These are phyloP conservation scores for Diplosphaera chodatii DNA, from an alignment of 139 green algal genomes.

Conservation along the genomic window DNA sequence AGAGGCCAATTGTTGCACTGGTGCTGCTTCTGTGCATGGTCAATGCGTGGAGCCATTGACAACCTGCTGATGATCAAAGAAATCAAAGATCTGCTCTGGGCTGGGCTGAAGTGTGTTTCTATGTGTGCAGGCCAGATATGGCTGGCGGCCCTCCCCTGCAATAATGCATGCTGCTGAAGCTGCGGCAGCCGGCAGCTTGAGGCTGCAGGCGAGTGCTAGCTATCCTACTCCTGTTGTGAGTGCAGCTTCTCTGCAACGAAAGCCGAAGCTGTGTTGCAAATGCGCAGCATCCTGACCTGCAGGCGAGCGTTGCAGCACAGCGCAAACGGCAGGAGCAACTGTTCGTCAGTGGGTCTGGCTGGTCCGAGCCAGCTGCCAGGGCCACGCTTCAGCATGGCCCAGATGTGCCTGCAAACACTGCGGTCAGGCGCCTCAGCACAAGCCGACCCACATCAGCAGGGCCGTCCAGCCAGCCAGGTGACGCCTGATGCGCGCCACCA, in stretches of 20 bases:
- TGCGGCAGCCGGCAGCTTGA: not conserved
- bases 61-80: too few relatives aligned
- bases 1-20: too few relatives aligned
- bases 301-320: not conserved
- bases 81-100: too few relatives aligned
- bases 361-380: constrained; percentile 5
- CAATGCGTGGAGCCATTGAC: too few relatives aligned
- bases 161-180: not conserved
- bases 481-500: too few relatives aligned
- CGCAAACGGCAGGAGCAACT: not conserved
- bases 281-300: too few relatives aligned
- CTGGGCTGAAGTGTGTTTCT: too few relatives aligned
- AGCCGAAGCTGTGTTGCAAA: too few relatives aligned
- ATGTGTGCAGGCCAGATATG: constrained; percentile 16
- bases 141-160: not conserved
- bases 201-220: not conserved
- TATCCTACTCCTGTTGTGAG: too few relatives aligned
- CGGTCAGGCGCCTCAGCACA: not conserved
- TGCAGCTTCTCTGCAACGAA: too few relatives aligned
- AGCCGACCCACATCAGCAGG: not conserved
- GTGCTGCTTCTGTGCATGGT: too few relatives aligned
- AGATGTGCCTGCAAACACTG: not conserved
- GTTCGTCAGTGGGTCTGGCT: constrained; percentile 11
- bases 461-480: too few relatives aligned
- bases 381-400: not conserved